Percentiles rank a stretch among this genome's conserved stretches.
Conservation (phyloP, 169 alveolate genomes). For the Plasmodium sp. region DNA sequence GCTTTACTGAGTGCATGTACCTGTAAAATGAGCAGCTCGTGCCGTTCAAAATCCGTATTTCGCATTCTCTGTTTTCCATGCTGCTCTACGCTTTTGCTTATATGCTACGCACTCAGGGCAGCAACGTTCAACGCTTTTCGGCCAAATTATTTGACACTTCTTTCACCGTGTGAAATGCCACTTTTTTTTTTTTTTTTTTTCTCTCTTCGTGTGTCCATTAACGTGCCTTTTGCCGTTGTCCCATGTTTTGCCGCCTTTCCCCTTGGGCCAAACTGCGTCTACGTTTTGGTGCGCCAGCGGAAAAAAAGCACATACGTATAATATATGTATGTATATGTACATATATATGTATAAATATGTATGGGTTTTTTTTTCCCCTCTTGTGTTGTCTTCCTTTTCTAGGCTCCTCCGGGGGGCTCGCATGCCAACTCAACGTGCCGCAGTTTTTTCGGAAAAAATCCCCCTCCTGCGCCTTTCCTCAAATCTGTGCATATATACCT, state of each 20-base stretch:
- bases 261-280: neutral
- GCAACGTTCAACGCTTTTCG: neutral
- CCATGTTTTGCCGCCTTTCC: neutral
- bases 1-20: conserved; percentile 76
- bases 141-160: neutral
- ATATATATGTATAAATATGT: neutral
- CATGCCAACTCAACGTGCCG: neutral
- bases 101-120: neutral
- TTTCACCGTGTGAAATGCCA: neutral
- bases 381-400: neutral
- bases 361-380: neutral
- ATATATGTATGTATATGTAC: neutral
- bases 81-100: neutral
- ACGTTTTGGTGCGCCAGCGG: neutral
- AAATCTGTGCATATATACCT: neutral
- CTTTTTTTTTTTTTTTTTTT: neutral
- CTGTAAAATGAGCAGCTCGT: conserved; percentile 73
- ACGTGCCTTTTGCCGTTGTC: neutral
- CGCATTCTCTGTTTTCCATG: conserved; percentile 75
- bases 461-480: neutral
- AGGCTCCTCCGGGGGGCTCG: neutral
- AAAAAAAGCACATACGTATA: neutral
- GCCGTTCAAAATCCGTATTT: conserved; percentile 69
- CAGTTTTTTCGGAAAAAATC: neutral
- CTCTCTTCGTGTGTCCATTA: neutral